Evolutionary conservation across 352 stramenopile genomes (phyloP).

Genomic region (Globisporangium echinulatum): DNA sequence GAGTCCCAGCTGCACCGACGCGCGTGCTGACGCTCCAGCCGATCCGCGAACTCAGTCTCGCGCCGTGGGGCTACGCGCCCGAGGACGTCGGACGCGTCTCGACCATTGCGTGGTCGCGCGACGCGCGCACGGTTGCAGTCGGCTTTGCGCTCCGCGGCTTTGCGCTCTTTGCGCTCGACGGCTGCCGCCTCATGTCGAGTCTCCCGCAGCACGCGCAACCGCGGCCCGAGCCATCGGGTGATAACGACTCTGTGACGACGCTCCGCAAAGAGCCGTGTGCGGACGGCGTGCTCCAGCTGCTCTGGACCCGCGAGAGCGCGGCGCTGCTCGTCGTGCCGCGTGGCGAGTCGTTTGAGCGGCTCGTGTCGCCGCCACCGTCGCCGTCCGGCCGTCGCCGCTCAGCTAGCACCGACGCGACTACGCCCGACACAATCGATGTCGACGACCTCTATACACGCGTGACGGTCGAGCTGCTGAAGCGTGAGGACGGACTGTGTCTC

Average conservation of each 20-base stretch:
- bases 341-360: constrained; percentile 32
- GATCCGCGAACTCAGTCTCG: constrained; percentile 55
- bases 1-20: background rate
- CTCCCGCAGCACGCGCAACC: constrained; percentile 73
- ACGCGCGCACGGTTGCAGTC: constrained; percentile 50
- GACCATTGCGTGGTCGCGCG: constrained; percentile 57
- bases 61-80: constrained; percentile 50
- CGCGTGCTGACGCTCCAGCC: constrained; percentile 38
- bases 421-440: constrained; percentile 1
- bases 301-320: constrained; percentile 60
- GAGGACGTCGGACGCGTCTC: constrained; percentile 55
- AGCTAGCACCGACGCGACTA: constrained; percentile 3
- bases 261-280: constrained; percentile 49
- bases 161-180: constrained; percentile 72
- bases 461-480: constrained; percentile 46
- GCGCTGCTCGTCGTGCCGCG: constrained; percentile 56
- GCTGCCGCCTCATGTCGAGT: constrained; percentile 77
- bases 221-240: constrained; percentile 19
- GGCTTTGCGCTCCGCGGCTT: constrained; percentile 73
- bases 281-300: constrained; percentile 46
- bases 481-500: constrained; percentile 65
- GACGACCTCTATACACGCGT: constrained; percentile 33
- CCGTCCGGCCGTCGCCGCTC: constrained; percentile 8
- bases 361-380: constrained; percentile 20
- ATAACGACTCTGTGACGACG: background rate